Base-by-base conservation (phyloP, 2,329 filamentous ascomycete genomes). In the Tolypocladium ophioglossoides region DNA sequence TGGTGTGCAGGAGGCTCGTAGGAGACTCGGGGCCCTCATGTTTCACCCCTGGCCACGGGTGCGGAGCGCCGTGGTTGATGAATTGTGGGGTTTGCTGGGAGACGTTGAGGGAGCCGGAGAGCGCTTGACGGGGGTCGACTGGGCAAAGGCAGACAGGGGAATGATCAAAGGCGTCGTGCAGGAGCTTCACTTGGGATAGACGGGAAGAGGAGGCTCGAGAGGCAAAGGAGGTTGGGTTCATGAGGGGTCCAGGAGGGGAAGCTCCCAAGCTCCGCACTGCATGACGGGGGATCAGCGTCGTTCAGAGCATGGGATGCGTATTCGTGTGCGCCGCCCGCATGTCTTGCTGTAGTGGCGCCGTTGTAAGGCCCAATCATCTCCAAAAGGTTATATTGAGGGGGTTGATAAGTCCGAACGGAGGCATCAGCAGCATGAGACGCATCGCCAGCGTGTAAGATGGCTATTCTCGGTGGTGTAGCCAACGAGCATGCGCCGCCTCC, bases 1-100 rank as follows among this genome's bases (percentile, higher is more conserved):
- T 41, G 9, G 55, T 49, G 70, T 81, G 9, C 70, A 72, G 10
- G 73, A 74, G 55, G 86, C 86, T 4, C 69, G 84, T 53, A 83
- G 79, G 65, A 88, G 91, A 66, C 72, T 96, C 41, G 79, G 80
- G 0, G 83, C 79, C 24, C 81, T 96, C 74, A 73, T 96, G 58
- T 70, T 83, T 55, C 92, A 96, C 72, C 89, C 89, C 1, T 96
- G 89, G 76, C 90, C 91, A 7, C 80, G 81, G 63, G 83, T 95
- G 61, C 72, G 84, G 56, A 78, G 70, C 56, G 66, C 75, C 48
- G 82, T 82, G 18, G 76, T 82, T 5, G 83, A 86, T 60, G 80
- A 82, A 67, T 65, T 86, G 37, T 86, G 78, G 79, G 71, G 66
- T 20, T 60, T 78, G 54, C 59, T 71, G 34, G 65, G 64, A 9